Evolutionary conservation across 2,329 filamentous ascomycete species (phyloP).

Genomic region (Claviceps paspali): DNA sequence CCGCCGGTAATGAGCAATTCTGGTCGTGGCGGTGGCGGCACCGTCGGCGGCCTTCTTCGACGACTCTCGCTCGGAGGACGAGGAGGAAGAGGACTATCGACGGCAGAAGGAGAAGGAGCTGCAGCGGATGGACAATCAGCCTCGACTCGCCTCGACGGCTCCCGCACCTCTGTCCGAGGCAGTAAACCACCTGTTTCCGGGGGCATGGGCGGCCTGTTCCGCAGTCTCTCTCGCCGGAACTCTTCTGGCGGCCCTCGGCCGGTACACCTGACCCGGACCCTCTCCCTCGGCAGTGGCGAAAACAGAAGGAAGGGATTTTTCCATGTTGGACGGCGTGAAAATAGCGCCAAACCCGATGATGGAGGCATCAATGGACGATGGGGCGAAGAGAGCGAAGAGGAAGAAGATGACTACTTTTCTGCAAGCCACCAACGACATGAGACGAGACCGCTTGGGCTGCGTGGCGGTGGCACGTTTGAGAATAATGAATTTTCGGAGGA

Average conservation of each 20-base stretch:
- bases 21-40: constrained; percentile 10
- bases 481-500: constrained; percentile 34
- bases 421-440: constrained; percentile 9
- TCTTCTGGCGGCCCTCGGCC: constrained; percentile 22
- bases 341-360: constrained; percentile 26
- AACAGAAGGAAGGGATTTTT: constrained; percentile 28
- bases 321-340: constrained; percentile 25
- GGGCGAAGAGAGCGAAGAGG: constrained; percentile 29
- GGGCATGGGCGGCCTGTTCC: constrained; percentile 25
- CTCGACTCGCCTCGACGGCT: constrained; percentile 21
- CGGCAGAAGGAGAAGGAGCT: background rate
- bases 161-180: constrained; percentile 23
- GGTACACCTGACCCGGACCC: constrained; percentile 35
- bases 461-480: constrained; percentile 26
- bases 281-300: constrained; percentile 44
- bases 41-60: constrained; percentile 25
- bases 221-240: constrained; percentile 25
- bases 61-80: constrained; percentile 21
- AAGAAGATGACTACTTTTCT: constrained; percentile 19
- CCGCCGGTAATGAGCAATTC: constrained; percentile 10
- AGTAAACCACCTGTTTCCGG: constrained; percentile 35
- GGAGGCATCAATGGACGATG: constrained; percentile 42
- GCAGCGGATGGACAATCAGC: constrained; percentile 17
- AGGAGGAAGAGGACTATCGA: background rate
- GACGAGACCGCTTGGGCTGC: constrained; percentile 17